Evolutionary conservation across 2,329 filamentous ascomycete species (phyloP).

Genomic region (Pseudogymnoascus pannorum): DNA sequence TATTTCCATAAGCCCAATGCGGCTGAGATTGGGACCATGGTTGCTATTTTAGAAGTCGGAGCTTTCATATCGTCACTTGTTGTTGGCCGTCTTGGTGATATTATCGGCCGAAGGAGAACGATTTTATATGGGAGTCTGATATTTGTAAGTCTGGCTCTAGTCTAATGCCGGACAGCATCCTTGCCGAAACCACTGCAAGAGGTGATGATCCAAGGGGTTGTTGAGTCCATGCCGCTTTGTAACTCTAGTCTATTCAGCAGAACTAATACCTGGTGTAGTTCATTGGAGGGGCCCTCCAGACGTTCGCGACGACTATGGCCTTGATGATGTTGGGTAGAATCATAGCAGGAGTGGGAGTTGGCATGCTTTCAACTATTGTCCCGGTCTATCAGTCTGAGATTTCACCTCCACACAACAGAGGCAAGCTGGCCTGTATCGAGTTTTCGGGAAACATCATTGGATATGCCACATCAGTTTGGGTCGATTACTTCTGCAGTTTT

Average conservation of each 20-base stretch:
- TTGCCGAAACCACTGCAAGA: background rate
- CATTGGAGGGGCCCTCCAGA: conserved; percentile 76
- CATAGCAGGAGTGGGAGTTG: conserved; percentile 77
- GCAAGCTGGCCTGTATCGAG: conserved; percentile 93
- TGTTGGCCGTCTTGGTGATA: conserved; percentile 83
- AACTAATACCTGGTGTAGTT: conserved; percentile 30
- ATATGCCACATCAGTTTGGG: conserved; percentile 95
- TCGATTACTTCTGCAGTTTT: conserved; percentile 93
- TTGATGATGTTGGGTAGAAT: conserved; percentile 86
- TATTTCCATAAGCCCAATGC: conserved; percentile 86
- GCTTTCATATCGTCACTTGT: conserved; percentile 83
- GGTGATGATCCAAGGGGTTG: conserved; percentile 34
- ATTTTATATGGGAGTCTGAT: conserved; percentile 91
- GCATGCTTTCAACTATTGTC: conserved; percentile 84
- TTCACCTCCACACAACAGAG: conserved; percentile 90
- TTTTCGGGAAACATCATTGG: conserved; percentile 96
- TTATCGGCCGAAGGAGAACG: conserved; percentile 80
- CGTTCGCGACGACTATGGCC: conserved; percentile 70
- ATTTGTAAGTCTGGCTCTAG: conserved; percentile 41
- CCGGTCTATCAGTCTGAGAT: conserved; percentile 94
- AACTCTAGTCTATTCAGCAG: background rate
- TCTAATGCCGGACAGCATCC: background rate
- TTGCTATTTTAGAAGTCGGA: conserved; percentile 90
- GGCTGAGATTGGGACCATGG: conserved; percentile 91
- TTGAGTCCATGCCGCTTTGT: conserved; percentile 23